These are phyloP conservation scores for Metschnikowia baotianmanensis DNA, from an alignment of 805 yeast genomes.

Conservation along the genomic window DNA sequence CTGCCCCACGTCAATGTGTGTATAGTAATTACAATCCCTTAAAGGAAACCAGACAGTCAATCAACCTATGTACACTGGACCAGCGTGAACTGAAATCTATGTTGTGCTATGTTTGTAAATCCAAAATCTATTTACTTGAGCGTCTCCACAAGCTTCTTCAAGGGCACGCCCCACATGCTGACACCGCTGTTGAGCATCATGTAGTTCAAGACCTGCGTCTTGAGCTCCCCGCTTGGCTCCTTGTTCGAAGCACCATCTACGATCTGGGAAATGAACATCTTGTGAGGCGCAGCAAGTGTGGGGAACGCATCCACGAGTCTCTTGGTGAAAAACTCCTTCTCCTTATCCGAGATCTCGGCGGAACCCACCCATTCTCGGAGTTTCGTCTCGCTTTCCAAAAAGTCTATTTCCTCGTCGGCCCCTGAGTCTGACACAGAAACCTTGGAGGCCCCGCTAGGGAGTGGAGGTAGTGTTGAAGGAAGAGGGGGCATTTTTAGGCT, in stretches of 20 bases:
- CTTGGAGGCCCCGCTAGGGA: not conserved
- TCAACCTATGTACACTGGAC: not conserved
- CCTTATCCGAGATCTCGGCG: constrained; percentile 5
- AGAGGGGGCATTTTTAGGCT: constrained; percentile 8
- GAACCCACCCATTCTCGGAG: constrained; percentile 10
- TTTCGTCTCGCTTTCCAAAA: constrained; percentile 2
- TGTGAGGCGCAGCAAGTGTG: constrained; percentile 10
- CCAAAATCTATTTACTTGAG: not conserved
- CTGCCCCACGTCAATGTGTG: not conserved
- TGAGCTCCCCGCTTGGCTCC: constrained; percentile 22
- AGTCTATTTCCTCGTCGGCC: not conserved
- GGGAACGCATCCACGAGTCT: constrained; percentile 13
- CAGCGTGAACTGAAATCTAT: not conserved
- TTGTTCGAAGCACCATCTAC: constrained; percentile 9
- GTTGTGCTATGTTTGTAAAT: not conserved
- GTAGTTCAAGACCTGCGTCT: constrained; percentile 44
- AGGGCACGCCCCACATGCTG: constrained; percentile 65
- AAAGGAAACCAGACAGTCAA: not conserved
- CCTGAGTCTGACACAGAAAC: not conserved
- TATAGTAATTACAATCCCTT: constrained; percentile 6
- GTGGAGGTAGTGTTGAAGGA: constrained; percentile 1
- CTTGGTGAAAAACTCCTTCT: constrained; percentile 11
- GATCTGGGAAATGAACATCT: constrained; percentile 14
- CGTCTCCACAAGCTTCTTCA: constrained; percentile 46
- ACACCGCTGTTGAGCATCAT: constrained; percentile 58